Percentiles rank a stretch among this genome's conserved stretches.
Conservation (phyloP, 345 rosid genomes). For the Sisymbrium irio region DNA sequence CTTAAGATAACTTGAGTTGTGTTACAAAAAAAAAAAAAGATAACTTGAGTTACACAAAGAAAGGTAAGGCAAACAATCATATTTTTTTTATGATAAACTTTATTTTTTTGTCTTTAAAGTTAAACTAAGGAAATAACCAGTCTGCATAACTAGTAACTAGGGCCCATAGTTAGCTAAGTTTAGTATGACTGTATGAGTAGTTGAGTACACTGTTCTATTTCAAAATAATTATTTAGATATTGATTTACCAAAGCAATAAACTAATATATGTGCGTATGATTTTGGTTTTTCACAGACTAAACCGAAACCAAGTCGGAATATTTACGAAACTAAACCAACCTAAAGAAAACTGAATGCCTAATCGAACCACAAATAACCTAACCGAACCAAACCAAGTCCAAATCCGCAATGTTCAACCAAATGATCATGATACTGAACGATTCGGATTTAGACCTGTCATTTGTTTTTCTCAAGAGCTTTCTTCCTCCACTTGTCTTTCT, state of each 20-base stretch:
- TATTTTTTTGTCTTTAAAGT: too few relatives aligned
- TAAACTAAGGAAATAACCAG: too few relatives aligned
- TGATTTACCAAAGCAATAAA: background rate
- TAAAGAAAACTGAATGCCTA: background rate
- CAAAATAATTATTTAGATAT: too few relatives aligned
- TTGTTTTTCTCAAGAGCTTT: constrained; percentile 48
- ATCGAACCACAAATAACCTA: background rate
- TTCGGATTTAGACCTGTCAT: background rate
- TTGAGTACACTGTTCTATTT: too few relatives aligned
- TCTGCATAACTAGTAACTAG: too few relatives aligned
- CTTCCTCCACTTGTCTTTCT: constrained; percentile 91
- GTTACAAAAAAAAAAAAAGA: too few relatives aligned
- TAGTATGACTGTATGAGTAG: too few relatives aligned
- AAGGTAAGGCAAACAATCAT: too few relatives aligned
- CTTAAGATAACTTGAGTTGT: too few relatives aligned
- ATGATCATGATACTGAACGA: background rate
- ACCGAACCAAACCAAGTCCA: background rate
- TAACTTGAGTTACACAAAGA: too few relatives aligned
- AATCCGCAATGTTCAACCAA: constrained; percentile 9
- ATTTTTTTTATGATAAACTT: too few relatives aligned
- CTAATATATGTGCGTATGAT: background rate
- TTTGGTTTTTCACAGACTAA: constrained; percentile 1
- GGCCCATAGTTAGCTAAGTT: too few relatives aligned
- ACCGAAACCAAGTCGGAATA: background rate
- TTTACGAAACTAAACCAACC: background rate